Evolutionary conservation across 495 filamentous ascomycete genomes (phyloP).

Genomic region (Talaromyces adpressus): DNA sequence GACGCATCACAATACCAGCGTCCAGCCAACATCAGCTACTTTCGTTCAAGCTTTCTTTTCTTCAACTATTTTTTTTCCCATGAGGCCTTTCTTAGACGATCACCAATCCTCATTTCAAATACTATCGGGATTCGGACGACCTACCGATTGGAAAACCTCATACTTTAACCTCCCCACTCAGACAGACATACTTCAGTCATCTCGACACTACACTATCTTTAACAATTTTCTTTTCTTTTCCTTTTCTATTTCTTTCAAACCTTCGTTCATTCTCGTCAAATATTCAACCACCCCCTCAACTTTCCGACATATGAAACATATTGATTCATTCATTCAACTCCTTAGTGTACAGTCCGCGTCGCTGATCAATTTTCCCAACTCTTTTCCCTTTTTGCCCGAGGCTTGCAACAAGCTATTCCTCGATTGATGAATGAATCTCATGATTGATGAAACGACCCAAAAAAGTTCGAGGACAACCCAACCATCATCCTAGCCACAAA

Average conservation of each 20-base stretch:
- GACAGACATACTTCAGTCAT: neutral
- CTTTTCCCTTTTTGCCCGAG: neutral
- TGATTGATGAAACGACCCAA: conserved; percentile 3
- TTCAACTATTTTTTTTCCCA: conserved; percentile 15
- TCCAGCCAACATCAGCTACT: neutral
- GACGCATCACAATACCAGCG: neutral
- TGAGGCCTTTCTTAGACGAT: neutral
- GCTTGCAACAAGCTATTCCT: neutral
- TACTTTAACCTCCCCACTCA: neutral
- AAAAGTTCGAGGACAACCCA: neutral
- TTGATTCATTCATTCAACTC: conserved; percentile 1
- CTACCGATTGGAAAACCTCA: neutral
- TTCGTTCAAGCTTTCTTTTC: conserved; percentile 12
- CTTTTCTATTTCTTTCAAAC: neutral
- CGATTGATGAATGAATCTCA: neutral
- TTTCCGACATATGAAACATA: conserved; percentile 4
- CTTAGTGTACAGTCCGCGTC: neutral
- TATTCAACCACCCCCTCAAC: neutral
- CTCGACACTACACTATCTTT: conserved; percentile 6
- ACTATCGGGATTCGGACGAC: neutral
- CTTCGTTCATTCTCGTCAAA: neutral
- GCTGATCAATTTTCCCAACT: neutral
- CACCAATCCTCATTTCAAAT: neutral
- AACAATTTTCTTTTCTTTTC: conserved; percentile 18
- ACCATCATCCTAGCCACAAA: neutral